Evolutionary conservation across 73 alveolate species (phyloP).

Genomic region (Blepharisma stoltei): DNA sequence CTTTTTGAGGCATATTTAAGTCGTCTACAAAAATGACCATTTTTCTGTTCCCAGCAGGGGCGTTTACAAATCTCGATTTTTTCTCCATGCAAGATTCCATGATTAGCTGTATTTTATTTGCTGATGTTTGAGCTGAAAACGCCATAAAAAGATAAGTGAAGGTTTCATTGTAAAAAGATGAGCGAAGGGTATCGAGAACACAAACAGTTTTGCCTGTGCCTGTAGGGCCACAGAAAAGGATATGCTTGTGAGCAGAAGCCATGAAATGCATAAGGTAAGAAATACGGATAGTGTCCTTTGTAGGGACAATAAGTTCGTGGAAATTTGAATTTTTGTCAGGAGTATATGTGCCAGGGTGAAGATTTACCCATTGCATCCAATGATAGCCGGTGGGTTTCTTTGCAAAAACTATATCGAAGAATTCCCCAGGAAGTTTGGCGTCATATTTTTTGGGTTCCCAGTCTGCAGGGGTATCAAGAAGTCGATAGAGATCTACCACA

Average conservation of each 20-base stretch:
- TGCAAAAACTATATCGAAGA: constrained; percentile 43
- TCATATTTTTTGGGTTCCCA: constrained; percentile 43
- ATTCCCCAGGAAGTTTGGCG: constrained; percentile 43
- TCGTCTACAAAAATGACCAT: constrained; percentile 98
- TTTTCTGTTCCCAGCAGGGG: constrained; percentile 13
- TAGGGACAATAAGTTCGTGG: constrained; percentile 95
- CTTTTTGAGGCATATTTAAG: constrained; percentile 99
- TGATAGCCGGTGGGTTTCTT: constrained; percentile 56
- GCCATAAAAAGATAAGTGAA: constrained; percentile 77
- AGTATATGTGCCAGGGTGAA: constrained; percentile 46
- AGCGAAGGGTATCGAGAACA: constrained; percentile 67
- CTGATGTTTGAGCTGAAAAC: constrained; percentile 99
- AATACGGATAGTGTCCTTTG: constrained; percentile 96
- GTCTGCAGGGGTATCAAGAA: constrained; percentile 13
- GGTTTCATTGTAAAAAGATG: constrained; percentile 78
- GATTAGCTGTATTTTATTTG: constrained; percentile 84
- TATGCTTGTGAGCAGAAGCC: constrained; percentile 82
- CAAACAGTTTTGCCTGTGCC: constrained; percentile 98
- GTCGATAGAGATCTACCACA: constrained; percentile 39
- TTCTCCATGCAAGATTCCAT: constrained; percentile 46
- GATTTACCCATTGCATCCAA: constrained; percentile 56
- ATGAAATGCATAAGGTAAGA: constrained; percentile 85
- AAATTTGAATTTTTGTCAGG: constrained; percentile 75
- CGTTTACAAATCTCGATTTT: constrained; percentile 24
- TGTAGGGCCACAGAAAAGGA: constrained; percentile 97